phyloP scores from a whole-genome alignment of 169 alveolate species.

The Eimeria necatrix region DNA sequence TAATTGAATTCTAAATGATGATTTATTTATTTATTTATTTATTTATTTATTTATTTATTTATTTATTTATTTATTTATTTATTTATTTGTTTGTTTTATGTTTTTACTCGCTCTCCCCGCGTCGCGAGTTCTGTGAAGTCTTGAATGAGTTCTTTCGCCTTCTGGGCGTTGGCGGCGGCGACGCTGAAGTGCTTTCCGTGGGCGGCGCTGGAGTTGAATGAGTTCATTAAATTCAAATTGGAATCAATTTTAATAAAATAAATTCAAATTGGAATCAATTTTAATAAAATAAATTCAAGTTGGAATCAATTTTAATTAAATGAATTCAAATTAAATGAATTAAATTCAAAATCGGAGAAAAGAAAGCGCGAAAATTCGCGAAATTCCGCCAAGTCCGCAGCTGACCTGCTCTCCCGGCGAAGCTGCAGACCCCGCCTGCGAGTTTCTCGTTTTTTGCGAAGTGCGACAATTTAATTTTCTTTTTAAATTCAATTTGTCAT shows the following conservation, averaged over 20 bases:
- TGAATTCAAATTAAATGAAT: not conserved
- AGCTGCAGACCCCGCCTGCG: not conserved
- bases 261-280: no score
- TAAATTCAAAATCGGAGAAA: not conserved
- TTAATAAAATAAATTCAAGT: no score
- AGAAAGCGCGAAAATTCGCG: not conserved
- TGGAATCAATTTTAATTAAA: no score
- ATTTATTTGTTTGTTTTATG: not conserved
- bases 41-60: no score
- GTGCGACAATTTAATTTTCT: not conserved
- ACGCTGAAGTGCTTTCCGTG: not conserved
- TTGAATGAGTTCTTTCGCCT: not conserved
- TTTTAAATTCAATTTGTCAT: no score
- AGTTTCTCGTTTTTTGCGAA: not conserved
- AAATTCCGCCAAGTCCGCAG: not conserved
- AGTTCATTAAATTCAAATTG: no score
- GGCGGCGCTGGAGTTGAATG: not conserved
- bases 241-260: no score
- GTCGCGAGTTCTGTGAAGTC: not conserved
- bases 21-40: no score
- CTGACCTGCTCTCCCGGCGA: not conserved
- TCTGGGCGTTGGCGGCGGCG: not conserved
- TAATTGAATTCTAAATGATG: not conserved
- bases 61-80: no score
- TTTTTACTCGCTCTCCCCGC: no score